Evolutionary conservation across 495 filamentous ascomycete species (phyloP), one percentile per base, ranked within the genome.

Genomic region (Xylaria palmicola): DNA sequence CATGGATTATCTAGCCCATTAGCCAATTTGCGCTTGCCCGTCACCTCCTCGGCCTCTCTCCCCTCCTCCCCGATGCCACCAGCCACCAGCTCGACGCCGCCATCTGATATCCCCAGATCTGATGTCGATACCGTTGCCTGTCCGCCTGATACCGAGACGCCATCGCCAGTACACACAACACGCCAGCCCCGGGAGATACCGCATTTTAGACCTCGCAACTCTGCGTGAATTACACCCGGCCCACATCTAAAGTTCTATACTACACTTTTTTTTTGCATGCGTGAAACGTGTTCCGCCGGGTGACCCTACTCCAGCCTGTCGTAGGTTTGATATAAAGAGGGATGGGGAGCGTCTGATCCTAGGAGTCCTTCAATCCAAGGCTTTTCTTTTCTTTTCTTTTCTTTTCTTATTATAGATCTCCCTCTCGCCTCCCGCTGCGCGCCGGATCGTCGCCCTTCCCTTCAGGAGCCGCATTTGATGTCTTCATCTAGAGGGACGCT

Each of bases 241-340:
- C n/a, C n/a, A n/a, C n/a, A n/a, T n/a, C n/a, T n/a, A n/a, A n/a
- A n/a, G n/a, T n/a, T n/a, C n/a, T n/a, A n/a, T n/a, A n/a, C n/a
- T n/a, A n/a, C n/a, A n/a, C n/a, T n/a, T n/a, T n/a, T n/a, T n/a
- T n/a, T n/a, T n/a, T n/a, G n/a, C n/a, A n/a, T n/a, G n/a, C n/a
- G n/a, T n/a, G n/a, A n/a, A n/a, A n/a, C n/a, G n/a, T n/a, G n/a
- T n/a, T n/a, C n/a, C n/a, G n/a, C n/a, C n/a, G n/a, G n/a, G n/a
- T n/a, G n/a, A n/a, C n/a, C n/a, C n/a, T n/a, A n/a, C n/a, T n/a
- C 59, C 63, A 68, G 65, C 66, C 64, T 58, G 53, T 62, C 59
- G 68, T 71, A 69, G 69, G 69, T 43, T 47, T 54, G 62, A 59
- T 60, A 56, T n/a, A n/a, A n/a, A n/a, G n/a, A n/a, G 64, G 62